Percentiles rank a stretch among this genome's conserved stretches.
phyloP scores from a whole-genome alignment of 2,329 filamentous ascomycete species.

The Pseudogymnoascus sp. region DNA sequence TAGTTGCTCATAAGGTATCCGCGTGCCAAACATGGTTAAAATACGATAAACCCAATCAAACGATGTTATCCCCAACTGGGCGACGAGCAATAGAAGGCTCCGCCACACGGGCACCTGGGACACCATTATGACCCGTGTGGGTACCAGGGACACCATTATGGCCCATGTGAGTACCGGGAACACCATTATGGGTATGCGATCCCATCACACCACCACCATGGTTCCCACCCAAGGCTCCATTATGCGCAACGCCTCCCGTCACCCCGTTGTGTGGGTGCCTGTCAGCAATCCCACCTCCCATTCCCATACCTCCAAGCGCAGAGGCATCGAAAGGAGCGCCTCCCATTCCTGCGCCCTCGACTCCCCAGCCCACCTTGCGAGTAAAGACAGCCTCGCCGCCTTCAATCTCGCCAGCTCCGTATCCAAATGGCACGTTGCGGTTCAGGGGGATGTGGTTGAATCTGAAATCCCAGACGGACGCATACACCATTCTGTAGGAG shows the following conservation, averaged over 20 bases:
- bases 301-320: neutral
- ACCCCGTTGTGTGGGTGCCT: neutral
- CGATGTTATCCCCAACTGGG: neutral
- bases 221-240: neutral
- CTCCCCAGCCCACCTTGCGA: conserved; percentile 53
- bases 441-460: conserved; percentile 60
- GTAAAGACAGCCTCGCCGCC: conserved; percentile 51
- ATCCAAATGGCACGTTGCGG: conserved; percentile 47
- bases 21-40: neutral
- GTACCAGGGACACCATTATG: neutral
- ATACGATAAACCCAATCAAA: neutral
- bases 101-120: neutral
- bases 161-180: neutral
- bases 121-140: neutral
- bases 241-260: neutral
- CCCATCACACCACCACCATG: neutral
- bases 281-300: neutral
- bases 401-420: conserved; percentile 37
- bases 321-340: conserved; percentile 9
- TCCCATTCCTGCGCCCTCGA: conserved; percentile 27
- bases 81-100: neutral
- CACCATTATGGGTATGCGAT: neutral
- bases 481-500: conserved; percentile 60
- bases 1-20: neutral
- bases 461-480: conserved; percentile 60